Base-by-base conservation (phyloP, 768 basidiomycete species). In the Rhodotorula kratochvilovae region DNA sequence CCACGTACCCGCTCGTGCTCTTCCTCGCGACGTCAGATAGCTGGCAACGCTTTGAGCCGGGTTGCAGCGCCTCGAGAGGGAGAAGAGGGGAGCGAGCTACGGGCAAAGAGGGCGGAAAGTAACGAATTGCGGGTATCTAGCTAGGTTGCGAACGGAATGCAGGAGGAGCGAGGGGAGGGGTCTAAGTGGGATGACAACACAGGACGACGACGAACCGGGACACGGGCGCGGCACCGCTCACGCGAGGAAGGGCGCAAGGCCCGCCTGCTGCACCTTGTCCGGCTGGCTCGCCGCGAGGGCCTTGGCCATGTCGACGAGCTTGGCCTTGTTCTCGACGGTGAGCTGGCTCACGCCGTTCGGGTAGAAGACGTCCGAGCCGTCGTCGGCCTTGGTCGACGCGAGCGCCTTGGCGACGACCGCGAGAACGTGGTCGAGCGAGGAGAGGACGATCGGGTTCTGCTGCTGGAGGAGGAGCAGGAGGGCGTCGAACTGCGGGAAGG, bases 381-480 rank as follows among this genome's bases (percentile, higher is more conserved):
- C 57, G 35, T 36, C 64, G 60, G 70, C 54, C 21, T 45, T 53
- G 31, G 73, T 66, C 31, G 91, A 90, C 77, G 92, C 88, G 61
- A 98, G 84, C 48, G 94, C 91, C 78, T 87, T 84, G 29, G 85
- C 86, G 77, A 97, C 96, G 50, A 92, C 87, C 21, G 82, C 81
- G 45, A 98, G 84, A 33, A 99, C 82, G 63, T 84, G 84, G 78
- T 95, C 91, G 78, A 97, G 84, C 82, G 88, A 86, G 5, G 88
- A 87, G 51, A 86, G 84, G 46, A 97, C 84, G 2, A 85, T 82
- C 58, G 86, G 84, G 23, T 90, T 87, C 78, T 88, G 86, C n/a
- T 84, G 85, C 72, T 86, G 85, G 86, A 93, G 92, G 59, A 98
- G 84, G 73, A 88, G 84, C 87, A 97, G 91, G 76, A 99, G 84